A percentile compares a stretch with the other conserved stretches of the same genome.
Evolutionary conservation across 2,329 filamentous ascomycete genomes (phyloP).

Genomic region (Parafenestella ontariensis): DNA sequence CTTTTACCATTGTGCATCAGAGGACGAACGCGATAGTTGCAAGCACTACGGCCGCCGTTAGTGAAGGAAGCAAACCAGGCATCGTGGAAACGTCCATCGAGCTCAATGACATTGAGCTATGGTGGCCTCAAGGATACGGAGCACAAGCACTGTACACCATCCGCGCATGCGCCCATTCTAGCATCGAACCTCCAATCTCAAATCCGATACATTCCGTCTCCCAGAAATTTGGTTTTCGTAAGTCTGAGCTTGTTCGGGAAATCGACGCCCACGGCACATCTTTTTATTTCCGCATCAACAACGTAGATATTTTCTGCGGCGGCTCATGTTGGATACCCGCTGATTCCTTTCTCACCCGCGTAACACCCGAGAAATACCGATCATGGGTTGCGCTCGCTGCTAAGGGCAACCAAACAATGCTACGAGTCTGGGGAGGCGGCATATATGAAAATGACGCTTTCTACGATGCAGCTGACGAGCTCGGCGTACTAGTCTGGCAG

Average conservation of each 20-base stretch:
- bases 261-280: constrained; percentile 68
- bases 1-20: constrained; percentile 1
- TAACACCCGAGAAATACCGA: constrained; percentile 68
- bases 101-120: constrained; percentile 66
- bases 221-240: constrained; percentile 64
- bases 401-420: constrained; percentile 81
- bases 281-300: constrained; percentile 82
- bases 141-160: constrained; percentile 75
- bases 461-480: constrained; percentile 77
- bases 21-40: neutral
- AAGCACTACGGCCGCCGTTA: neutral
- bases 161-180: constrained; percentile 2
- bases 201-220: constrained; percentile 3
- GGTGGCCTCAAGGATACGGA: constrained; percentile 81
- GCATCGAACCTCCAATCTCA: neutral
- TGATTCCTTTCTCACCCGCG: constrained; percentile 77
- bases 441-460: constrained; percentile 78
- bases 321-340: constrained; percentile 88
- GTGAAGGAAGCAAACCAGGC: constrained; percentile 29
- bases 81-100: constrained; percentile 48
- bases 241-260: constrained; percentile 56
- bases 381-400: constrained; percentile 79
- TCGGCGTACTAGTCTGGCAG: constrained; percentile 83
- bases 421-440: constrained; percentile 80
- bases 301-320: constrained; percentile 77